Conservation (phyloP, 2,329 filamentous ascomycete species). For the Venturia nashicola region DNA sequence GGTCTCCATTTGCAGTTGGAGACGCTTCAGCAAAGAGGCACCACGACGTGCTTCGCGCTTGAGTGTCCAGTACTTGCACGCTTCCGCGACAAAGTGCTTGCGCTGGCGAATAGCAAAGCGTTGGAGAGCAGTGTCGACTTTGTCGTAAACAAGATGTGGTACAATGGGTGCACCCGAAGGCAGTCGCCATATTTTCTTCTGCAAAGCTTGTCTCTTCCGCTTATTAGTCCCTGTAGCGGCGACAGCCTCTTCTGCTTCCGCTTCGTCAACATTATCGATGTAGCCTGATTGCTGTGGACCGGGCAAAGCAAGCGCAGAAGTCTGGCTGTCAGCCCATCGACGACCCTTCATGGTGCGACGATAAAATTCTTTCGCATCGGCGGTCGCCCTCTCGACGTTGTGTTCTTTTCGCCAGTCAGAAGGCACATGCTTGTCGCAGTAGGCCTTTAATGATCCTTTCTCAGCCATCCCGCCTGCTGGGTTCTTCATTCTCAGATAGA, state of each 20-base stretch:
- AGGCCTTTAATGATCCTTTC: conserved; percentile 76
- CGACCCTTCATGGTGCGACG: conserved; percentile 77
- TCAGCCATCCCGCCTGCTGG: conserved; percentile 68
- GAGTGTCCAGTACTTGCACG: conserved; percentile 94
- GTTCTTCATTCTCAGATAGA: conserved; percentile 96
- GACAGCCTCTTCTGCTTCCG: conserved; percentile 38
- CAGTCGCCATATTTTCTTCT: conserved; percentile 74
- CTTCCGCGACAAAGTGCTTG: conserved; percentile 85
- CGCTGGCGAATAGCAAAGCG: conserved; percentile 76
- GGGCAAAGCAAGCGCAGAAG: conserved; percentile 69
- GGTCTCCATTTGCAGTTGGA: conserved; percentile 89
- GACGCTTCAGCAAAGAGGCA: conserved; percentile 78
- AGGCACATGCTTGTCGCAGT: conserved; percentile 91
- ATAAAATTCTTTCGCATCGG: conserved; percentile 79
- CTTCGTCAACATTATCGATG: conserved; percentile 18
- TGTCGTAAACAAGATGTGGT: conserved; percentile 74
- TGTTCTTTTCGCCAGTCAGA: conserved; percentile 80
- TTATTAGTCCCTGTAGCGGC: conserved; percentile 44
- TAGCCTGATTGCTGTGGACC: conserved; percentile 49
- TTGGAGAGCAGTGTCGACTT: conserved; percentile 70
- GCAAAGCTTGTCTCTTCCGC: conserved; percentile 39
- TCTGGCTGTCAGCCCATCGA: conserved; percentile 85
- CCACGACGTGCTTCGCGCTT: conserved; percentile 89
- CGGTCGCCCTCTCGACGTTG: conserved; percentile 66
- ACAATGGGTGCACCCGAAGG: conserved; percentile 93